phyloP scores from a whole-genome alignment of 805 yeast genomes.

The Ogataea sp. region DNA sequence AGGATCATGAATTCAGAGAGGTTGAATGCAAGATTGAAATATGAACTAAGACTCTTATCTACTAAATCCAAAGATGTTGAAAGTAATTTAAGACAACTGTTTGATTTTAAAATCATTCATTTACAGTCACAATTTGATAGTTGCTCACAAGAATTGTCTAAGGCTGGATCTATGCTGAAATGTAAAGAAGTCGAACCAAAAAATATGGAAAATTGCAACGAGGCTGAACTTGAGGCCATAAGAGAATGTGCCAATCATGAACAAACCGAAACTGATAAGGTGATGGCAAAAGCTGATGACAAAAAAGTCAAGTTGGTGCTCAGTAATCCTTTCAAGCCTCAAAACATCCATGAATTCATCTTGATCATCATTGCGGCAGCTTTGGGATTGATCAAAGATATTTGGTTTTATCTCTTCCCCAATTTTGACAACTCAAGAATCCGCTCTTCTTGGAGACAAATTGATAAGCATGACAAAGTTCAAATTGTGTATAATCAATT shows the following conservation, averaged over 20 bases:
- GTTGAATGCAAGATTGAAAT: slow-evolving; percentile 51
- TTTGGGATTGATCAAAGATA: slow-evolving; percentile 9
- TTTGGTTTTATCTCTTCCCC: slow-evolving; percentile 9
- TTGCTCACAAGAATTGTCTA: neutral
- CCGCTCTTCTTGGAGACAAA: slow-evolving; percentile 19
- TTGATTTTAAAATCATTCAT: slow-evolving; percentile 27
- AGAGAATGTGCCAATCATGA: too few relatives aligned
- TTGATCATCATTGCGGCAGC: neutral
- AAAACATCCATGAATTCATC: neutral
- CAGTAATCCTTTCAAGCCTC: neutral
- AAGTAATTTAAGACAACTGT: slow-evolving; percentile 33
- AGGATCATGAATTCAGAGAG: slow-evolving; percentile 45
- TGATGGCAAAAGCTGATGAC: neutral
- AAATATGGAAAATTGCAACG: too few relatives aligned
- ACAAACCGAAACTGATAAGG: too few relatives aligned
- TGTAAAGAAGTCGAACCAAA: too few relatives aligned
- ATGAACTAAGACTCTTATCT: slow-evolving; percentile 53
- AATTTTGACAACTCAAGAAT: slow-evolving; percentile 15
- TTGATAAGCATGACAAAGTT: slow-evolving; percentile 20
- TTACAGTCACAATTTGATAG: slow-evolving; percentile 10
- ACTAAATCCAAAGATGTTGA: slow-evolving; percentile 63
- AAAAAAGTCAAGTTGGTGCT: too few relatives aligned
- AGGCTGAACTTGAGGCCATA: too few relatives aligned
- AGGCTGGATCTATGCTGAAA: too few relatives aligned
- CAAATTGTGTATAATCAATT: slow-evolving; percentile 11